phyloP scores from a whole-genome alignment of 31 red algal genomes.

The Porphyra umbilicalis region DNA sequence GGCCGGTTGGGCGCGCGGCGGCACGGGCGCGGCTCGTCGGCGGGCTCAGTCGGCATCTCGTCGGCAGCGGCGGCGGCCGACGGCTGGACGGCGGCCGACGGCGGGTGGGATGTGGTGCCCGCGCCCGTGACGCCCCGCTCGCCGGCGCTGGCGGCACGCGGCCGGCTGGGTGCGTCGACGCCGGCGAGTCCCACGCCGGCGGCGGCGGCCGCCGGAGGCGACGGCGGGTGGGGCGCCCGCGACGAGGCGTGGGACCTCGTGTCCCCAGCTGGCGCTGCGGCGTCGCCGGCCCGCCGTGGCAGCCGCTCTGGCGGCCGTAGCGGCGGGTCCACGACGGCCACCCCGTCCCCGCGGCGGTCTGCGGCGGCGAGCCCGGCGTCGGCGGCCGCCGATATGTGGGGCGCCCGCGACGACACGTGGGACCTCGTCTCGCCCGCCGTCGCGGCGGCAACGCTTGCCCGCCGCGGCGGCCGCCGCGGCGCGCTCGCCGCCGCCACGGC shows the following conservation, averaged over 20 bases:
- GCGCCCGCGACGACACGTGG: background rate
- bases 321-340: background rate
- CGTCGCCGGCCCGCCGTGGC: background rate
- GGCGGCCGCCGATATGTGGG: background rate
- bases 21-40: background rate
- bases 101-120: background rate
- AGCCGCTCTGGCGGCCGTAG: background rate
- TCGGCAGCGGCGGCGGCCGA: background rate
- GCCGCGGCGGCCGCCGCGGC: background rate
- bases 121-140: background rate
- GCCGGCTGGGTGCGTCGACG: background rate
- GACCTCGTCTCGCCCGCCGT: background rate
- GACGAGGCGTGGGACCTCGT: background rate
- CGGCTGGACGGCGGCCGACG: background rate
- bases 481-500: no score
- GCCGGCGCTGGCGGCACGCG: background rate
- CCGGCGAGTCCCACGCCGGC: background rate
- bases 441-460: background rate
- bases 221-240: background rate
- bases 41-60: background rate
- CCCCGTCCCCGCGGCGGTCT: background rate
- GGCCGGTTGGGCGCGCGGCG: background rate
- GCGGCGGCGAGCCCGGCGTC: background rate
- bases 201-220: background rate
- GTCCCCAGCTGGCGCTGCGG: background rate